These are phyloP conservation scores for Trichoderma sp. DNA, from an alignment of 2,329 filamentous ascomycete species.

Conservation along the genomic window DNA sequence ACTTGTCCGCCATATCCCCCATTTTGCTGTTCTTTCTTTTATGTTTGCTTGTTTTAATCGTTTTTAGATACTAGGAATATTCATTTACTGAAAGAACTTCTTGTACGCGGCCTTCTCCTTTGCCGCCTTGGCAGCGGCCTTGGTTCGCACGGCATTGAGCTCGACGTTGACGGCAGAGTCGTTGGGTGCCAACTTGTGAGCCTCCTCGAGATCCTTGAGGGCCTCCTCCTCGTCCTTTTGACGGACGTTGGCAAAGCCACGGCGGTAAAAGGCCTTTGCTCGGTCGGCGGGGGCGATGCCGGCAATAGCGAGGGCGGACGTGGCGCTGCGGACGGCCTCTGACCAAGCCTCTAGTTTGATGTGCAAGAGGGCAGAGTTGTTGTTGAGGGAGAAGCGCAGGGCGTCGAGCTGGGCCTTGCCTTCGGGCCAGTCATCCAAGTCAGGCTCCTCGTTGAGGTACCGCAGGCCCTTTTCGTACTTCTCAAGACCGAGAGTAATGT, in stretches of 20 bases:
- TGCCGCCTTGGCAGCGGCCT: slow-evolving; percentile 66
- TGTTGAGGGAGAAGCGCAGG: slow-evolving; percentile 82
- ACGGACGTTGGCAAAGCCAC: slow-evolving; percentile 70
- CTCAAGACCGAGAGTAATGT: slow-evolving; percentile 67
- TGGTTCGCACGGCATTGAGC: slow-evolving; percentile 74
- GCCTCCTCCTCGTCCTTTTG: slow-evolving; percentile 84
- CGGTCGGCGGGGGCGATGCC: slow-evolving; percentile 71
- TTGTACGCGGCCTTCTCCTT: slow-evolving; percentile 92
- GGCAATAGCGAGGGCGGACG: slow-evolving; percentile 66
- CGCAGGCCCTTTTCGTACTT: slow-evolving; percentile 95
- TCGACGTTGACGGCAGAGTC: slow-evolving; percentile 76
- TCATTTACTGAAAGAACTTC: slow-evolving; percentile 69
- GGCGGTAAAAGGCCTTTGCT: slow-evolving; percentile 85
- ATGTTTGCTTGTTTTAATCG: neutral
- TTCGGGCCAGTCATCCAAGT: slow-evolving; percentile 67
- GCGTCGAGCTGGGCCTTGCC: slow-evolving; percentile 65
- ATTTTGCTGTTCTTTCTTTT: neutral
- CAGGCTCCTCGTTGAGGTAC: slow-evolving; percentile 83
- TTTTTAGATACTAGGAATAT: neutral
- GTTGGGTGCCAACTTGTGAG: slow-evolving; percentile 68
- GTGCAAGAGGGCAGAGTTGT: slow-evolving; percentile 81
- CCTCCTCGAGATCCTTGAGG: slow-evolving; percentile 70
- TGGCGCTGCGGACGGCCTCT: slow-evolving; percentile 68
- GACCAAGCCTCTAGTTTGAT: slow-evolving; percentile 73
- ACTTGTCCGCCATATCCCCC: neutral